Evolutionary conservation across 2,329 filamentous ascomycete genomes (phyloP).

Genomic region (Fusarium sp.): DNA sequence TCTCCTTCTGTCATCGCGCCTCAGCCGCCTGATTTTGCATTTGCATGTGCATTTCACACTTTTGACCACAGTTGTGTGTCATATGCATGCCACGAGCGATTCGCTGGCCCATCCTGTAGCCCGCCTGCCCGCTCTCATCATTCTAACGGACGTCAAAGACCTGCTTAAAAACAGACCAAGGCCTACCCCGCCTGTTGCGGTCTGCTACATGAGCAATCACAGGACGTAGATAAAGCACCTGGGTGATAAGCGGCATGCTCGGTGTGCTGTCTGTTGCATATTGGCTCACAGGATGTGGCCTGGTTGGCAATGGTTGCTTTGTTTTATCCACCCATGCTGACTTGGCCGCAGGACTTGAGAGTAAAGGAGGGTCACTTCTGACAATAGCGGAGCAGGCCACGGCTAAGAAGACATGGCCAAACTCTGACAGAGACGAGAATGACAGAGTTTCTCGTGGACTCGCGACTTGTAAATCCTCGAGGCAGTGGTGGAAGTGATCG

Average conservation of each 20-base stretch:
- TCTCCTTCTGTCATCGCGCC: constrained; percentile 10
- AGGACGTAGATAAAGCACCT: constrained; percentile 11
- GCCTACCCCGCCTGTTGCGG: constrained; percentile 24
- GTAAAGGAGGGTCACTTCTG: constrained; percentile 25
- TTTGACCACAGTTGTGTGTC: constrained; percentile 27
- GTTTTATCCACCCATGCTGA: constrained; percentile 39
- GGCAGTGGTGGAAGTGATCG: constrained; percentile 22
- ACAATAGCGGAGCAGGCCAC: constrained; percentile 28
- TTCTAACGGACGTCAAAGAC: constrained; percentile 13
- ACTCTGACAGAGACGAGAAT: constrained; percentile 4
- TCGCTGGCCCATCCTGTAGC: constrained; percentile 33
- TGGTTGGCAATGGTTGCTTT: constrained; percentile 38
- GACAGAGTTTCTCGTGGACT: constrained; percentile 18
- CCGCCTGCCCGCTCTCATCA: constrained; percentile 16
- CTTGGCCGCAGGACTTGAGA: constrained; percentile 32
- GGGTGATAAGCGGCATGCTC: constrained; percentile 34
- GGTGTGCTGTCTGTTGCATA: constrained; percentile 42
- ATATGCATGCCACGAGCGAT: constrained; percentile 26
- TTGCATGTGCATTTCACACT: constrained; percentile 5
- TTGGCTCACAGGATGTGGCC: constrained; percentile 23
- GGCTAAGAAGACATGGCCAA: constrained; percentile 22
- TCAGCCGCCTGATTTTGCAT: constrained; percentile 16
- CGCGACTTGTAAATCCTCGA: not conserved
- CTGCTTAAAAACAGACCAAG: constrained; percentile 20
- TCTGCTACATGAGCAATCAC: constrained; percentile 35